Base-by-base conservation (phyloP, 495 filamentous ascomycete species). In the Aspergillus saccharolyticus region DNA sequence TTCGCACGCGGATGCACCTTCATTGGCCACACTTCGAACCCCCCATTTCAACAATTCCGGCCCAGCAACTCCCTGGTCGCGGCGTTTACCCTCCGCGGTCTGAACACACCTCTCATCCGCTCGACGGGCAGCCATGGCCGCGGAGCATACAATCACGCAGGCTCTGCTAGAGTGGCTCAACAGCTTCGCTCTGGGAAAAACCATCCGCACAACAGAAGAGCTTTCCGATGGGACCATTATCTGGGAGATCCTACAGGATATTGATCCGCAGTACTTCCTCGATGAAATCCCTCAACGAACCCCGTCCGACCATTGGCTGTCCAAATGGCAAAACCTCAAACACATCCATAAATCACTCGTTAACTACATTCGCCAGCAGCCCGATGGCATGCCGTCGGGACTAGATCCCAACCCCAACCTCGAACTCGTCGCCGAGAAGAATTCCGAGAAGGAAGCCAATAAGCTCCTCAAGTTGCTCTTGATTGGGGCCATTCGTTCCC, bases 151-250 rank as follows among this genome's bases (percentile, higher is more conserved):
- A 18, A 71, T 74, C 56, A 75, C 70, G 59, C 72, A 76, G 62
- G 81, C 80, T 58, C 69, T 85, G 53, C 62, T 84, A 60, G 80
- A 83, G 74, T 85, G 81, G 81, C 74, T 82, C 63, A 83, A 82
- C 67, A 76, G 73, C 65, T 80, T 81, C 63, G 71, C 75, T 44
- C 63, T 81, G 20, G 71, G 72, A 33, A 70, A 74, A 59, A 76
- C 70, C 22, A 72, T 80, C 52, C 67, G 72, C 30, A 68, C 68
- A 45, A 67, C 84, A 55, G 80, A 81, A 55, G 85, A 91, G 62
- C 78, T 96, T 64, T 84, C 80, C 53, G 87, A 95, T 69, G 91
- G 90, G 48, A 78, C 82, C 51, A 79, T 89, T 24, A 79, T 96
- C 62, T 82, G 86, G 87, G 75, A 82, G 61, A 80, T 85, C 69